These are phyloP conservation scores for Exidia glandulosa DNA, from an alignment of 768 basidiomycete genomes.

Conservation along the genomic window DNA sequence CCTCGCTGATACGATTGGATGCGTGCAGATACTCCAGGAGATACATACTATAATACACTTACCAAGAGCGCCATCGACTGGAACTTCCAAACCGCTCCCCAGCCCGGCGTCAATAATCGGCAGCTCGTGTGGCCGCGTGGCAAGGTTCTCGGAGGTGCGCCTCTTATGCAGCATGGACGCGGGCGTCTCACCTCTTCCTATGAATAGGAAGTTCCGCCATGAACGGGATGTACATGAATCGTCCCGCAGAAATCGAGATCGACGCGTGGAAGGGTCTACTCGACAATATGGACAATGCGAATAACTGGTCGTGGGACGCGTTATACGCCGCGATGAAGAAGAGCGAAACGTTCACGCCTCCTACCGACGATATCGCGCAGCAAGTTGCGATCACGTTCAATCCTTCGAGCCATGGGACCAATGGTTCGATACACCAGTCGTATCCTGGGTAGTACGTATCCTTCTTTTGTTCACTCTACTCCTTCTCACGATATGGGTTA, in stretches of 20 bases:
- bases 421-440: constrained; percentile 38
- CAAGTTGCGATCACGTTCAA: constrained; percentile 36
- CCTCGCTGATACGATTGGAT: neutral
- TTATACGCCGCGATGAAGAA: constrained; percentile 37
- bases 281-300: constrained; percentile 19
- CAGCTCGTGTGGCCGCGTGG: constrained; percentile 48
- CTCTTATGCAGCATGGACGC: neutral
- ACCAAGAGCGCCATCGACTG: constrained; percentile 42
- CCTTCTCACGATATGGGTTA: no score
- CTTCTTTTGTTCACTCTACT: neutral
- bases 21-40: constrained; percentile 34
- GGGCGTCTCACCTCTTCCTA: neutral
- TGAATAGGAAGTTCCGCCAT: constrained; percentile 31
- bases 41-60: constrained; percentile 42
- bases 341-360: constrained; percentile 47
- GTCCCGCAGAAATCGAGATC: constrained; percentile 38
- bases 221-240: constrained; percentile 58
- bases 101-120: constrained; percentile 33
- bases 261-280: constrained; percentile 37
- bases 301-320: constrained; percentile 36
- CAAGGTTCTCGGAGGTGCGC: constrained; percentile 49
- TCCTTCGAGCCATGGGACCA: constrained; percentile 35
- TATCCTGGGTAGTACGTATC: constrained; percentile 23
- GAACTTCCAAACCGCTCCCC: constrained; percentile 40
- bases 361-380: constrained; percentile 26